Evolutionary conservation across 306 rosid genomes (phyloP).

Genomic region (Ormosia emarginata): DNA sequence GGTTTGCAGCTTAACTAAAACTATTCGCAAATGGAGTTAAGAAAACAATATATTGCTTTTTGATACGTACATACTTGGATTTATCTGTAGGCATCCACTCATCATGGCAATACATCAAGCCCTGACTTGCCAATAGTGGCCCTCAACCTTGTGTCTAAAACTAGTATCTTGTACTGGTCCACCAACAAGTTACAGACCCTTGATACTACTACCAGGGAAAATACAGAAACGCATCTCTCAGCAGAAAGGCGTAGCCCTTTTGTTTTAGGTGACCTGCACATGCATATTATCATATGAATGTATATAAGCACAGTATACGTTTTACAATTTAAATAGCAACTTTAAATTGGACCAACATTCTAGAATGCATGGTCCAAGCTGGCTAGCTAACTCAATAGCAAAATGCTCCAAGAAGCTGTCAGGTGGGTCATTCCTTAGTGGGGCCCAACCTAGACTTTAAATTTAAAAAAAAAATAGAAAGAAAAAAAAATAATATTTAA

Average conservation of each 20-base stretch:
- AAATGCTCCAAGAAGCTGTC: slow-evolving; percentile 7
- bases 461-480: too few relatives aligned
- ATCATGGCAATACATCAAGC: background rate
- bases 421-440: too few relatives aligned
- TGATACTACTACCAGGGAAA: slow-evolving; percentile 11
- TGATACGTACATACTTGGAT: slow-evolving; percentile 12
- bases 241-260: background rate
- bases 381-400: background rate
- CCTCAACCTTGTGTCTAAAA: background rate
- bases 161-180: background rate
- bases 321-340: background rate
- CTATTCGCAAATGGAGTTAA: background rate
- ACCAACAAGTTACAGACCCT: background rate
- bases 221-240: background rate
- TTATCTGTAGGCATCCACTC: slow-evolving; percentile 2
- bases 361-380: slow-evolving; percentile 13
- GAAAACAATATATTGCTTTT: background rate
- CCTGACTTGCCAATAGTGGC: background rate
- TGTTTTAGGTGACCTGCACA: slow-evolving; percentile 15
- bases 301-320: background rate
- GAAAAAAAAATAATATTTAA: too few relatives aligned
- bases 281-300: background rate
- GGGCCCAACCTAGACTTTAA: too few relatives aligned
- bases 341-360: background rate
- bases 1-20: background rate